A percentile compares a stretch with the other conserved stretches of the same genome.
These are phyloP conservation scores for Nyctanthes arbortristis DNA, from an alignment of 257 asterid genomes.

Conservation along the genomic window DNA sequence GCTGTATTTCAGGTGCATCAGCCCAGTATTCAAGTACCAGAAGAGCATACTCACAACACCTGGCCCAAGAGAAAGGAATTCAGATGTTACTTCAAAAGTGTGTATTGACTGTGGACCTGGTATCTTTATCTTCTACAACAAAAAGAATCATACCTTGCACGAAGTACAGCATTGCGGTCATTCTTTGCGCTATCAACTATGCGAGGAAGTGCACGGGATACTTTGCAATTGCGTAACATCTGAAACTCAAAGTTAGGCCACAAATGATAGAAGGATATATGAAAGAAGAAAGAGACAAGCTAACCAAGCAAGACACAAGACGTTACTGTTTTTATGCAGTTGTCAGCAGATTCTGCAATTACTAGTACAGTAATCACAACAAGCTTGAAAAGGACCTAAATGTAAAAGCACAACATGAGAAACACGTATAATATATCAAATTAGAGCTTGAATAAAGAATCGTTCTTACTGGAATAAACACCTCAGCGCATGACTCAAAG, in stretches of 20 bases:
- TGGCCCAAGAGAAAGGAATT: conserved; percentile 29
- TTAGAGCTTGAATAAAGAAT: conserved; percentile 21
- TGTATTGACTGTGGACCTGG: conserved; percentile 14
- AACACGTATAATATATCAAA: conserved; percentile 23
- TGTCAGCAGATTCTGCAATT: conserved; percentile 98
- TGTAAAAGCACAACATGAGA: conserved; percentile 41
- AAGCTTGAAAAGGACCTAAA: conserved; percentile 99
- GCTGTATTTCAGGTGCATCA: conserved; percentile 98
- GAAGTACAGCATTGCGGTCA: conserved; percentile 92
- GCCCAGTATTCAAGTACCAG: conserved; percentile 96
- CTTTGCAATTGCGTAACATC: conserved; percentile 99
- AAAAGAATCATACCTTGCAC: conserved; percentile 69
- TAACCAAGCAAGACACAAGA: conserved; percentile 11
- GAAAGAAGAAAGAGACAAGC: conserved; percentile 15
- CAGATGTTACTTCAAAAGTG: conserved; percentile 24
- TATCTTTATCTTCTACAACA: conserved; percentile 21
- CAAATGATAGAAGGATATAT: conserved; percentile 17
- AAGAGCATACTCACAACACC: conserved; percentile 99
- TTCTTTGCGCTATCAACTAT: conserved; percentile 90
- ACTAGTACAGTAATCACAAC: conserved; percentile 99
- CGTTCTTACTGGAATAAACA: conserved; percentile 90
- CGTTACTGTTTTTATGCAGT: conserved; percentile 95
- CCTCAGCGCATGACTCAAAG: conserved; percentile 95
- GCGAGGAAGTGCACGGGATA: conserved; percentile 85
- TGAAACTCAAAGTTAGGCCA: conserved; percentile 30